These are phyloP conservation scores for Euphrasia confusa DNA, from an alignment of 257 asterid species.

Conservation along the genomic window DNA sequence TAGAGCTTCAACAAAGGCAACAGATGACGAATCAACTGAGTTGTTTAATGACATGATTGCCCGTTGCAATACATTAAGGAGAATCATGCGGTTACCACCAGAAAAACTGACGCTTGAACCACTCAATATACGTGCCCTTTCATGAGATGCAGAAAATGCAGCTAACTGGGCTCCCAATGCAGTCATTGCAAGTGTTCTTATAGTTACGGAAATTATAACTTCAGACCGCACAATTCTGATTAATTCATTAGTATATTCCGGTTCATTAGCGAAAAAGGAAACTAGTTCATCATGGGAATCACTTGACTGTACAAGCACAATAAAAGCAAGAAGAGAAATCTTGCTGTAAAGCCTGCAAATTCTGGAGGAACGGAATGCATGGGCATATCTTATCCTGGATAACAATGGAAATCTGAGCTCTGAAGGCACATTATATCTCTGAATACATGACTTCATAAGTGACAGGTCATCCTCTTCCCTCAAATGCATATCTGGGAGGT, in stretches of 20 bases:
- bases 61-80: constrained; percentile 86
- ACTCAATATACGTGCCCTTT: constrained; percentile 78
- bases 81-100: constrained; percentile 91
- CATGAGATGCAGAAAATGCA: constrained; percentile 95
- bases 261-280: constrained; percentile 90
- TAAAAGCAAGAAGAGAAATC: constrained; percentile 87
- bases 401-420: constrained; percentile 80
- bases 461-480: constrained; percentile 80
- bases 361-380: constrained; percentile 77
- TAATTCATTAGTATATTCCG: constrained; percentile 83
- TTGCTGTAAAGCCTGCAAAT: constrained; percentile 86
- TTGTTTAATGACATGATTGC: constrained; percentile 65
- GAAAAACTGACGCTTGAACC: constrained; percentile 93
- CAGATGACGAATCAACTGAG: constrained; percentile 72
- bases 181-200: constrained; percentile 84
- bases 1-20: constrained; percentile 85
- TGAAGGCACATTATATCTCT: constrained; percentile 62
- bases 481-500: constrained; percentile 69
- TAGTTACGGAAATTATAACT: constrained; percentile 67
- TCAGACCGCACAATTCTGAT: constrained; percentile 89
- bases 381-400: constrained; percentile 96
- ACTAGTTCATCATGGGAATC: constrained; percentile 95
- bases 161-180: constrained; percentile 92
- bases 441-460: constrained; percentile 65
- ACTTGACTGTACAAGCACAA: constrained; percentile 90